Percentiles rank a stretch among this genome's conserved stretches.
Conservation (phyloP, 257 asterid genomes). For the Anisodus tanguticus region DNA sequence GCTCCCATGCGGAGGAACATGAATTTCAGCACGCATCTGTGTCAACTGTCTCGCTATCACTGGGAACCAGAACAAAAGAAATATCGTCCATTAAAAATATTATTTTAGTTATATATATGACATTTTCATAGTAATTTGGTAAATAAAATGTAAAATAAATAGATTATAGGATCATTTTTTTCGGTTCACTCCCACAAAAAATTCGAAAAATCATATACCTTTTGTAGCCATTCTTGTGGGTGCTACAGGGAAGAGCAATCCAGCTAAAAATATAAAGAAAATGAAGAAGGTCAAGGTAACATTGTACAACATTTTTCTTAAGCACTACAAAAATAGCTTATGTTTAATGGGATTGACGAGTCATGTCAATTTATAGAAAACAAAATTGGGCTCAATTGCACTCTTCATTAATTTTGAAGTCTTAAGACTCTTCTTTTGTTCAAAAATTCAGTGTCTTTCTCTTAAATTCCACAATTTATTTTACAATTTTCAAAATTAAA, state of each 20-base stretch:
- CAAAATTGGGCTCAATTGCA: neutral
- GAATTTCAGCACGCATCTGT: neutral
- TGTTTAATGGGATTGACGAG: no score
- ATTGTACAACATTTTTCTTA: neutral
- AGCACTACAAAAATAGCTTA: neutral
- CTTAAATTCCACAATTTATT: neutral
- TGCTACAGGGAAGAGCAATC: neutral
- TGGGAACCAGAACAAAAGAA: neutral
- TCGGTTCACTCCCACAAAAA: neutral
- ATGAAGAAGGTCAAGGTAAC: neutral
- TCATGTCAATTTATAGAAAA: neutral
- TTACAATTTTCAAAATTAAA: no score
- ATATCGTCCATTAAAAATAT: fast-evolving
- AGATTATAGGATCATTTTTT: neutral
- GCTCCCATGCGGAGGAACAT: fast-evolving
- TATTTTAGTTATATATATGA: neutral
- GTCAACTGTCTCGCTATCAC: neutral
- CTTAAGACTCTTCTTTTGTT: no score
- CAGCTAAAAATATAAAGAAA: neutral
- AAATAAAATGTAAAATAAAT: neutral
- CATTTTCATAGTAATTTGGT: neutral
- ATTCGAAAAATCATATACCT: neutral
- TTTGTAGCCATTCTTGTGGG: neutral
- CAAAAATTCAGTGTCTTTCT: neutral
- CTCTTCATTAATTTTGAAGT: neutral